Percentiles rank a stretch among this genome's conserved stretches.
Conservation (phyloP, 2,329 filamentous ascomycete species). For the Beauveria sp. region DNA sequence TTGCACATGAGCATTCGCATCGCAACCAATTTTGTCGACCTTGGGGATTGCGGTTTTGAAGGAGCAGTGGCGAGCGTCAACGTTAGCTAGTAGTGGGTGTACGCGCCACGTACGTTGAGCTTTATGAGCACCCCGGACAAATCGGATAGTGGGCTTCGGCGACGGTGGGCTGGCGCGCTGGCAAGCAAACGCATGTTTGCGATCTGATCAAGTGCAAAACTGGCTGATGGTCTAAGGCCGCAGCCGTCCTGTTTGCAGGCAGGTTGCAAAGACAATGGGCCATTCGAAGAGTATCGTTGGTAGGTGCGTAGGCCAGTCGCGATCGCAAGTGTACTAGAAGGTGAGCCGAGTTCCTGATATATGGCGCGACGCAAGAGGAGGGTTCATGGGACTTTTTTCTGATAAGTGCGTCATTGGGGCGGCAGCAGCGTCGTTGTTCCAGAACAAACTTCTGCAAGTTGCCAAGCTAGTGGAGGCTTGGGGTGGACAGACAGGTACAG, state of each 20-base stretch:
- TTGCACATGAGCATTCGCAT: neutral
- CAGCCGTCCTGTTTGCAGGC: neutral
- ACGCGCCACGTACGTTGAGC: neutral
- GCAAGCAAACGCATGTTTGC: neutral
- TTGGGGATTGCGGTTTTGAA: neutral
- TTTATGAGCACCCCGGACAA: neutral
- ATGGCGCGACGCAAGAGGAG: neutral
- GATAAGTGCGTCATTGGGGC: neutral
- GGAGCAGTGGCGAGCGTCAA: neutral
- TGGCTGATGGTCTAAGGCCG: neutral
- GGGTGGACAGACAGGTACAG: neutral
- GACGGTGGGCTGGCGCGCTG: no score
- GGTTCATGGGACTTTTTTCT: neutral
- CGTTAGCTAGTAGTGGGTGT: neutral
- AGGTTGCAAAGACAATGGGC: neutral
- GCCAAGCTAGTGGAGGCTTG: neutral
- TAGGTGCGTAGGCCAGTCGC: neutral
- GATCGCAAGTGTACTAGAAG: neutral
- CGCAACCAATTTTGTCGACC: neutral
- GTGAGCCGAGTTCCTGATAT: neutral
- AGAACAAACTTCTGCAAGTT: neutral
- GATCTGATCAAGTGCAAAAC: neutral
- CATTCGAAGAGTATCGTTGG: neutral
- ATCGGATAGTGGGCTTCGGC: neutral
- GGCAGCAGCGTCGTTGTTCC: neutral